Percentiles rank a stretch among this genome's conserved stretches.
phyloP scores from a whole-genome alignment of 1,284 basidiomycete species.

The Coniferiporia weirii region DNA sequence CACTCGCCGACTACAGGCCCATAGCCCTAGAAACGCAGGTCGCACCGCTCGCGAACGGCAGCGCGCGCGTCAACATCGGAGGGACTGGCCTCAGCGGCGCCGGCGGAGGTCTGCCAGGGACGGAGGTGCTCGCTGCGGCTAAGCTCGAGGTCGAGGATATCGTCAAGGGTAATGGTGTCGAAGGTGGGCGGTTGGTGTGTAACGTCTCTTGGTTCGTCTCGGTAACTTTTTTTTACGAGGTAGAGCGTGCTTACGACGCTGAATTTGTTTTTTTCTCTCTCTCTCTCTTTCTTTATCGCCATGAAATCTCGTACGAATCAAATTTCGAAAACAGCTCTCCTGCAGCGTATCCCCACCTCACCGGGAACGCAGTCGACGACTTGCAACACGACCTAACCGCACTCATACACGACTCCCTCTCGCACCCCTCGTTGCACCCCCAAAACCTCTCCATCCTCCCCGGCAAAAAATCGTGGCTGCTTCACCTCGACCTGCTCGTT shows the following conservation, averaged over 20 bases:
- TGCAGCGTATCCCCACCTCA: constrained; percentile 66
- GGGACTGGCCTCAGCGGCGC: constrained; percentile 42
- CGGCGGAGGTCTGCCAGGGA: constrained; percentile 43
- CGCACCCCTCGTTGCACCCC: constrained; percentile 58
- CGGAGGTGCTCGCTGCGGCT: constrained; percentile 62
- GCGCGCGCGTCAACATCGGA: constrained; percentile 65
- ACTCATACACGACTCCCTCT: constrained; percentile 51
- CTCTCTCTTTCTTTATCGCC: background rate
- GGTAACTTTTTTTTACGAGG: background rate
- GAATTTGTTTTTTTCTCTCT: constrained; percentile 2
- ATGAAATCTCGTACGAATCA: background rate
- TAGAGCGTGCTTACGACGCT: constrained; percentile 1
- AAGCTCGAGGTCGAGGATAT: constrained; percentile 67
- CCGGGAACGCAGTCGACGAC: constrained; percentile 59
- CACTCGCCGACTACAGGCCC: constrained; percentile 54
- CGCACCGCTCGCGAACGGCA: constrained; percentile 73
- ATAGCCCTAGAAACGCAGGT: constrained; percentile 72
- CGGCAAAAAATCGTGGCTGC: constrained; percentile 60
- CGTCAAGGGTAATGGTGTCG: constrained; percentile 40
- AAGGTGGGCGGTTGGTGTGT: constrained; percentile 57
- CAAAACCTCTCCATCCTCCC: constrained; percentile 58
- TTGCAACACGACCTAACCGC: constrained; percentile 63
- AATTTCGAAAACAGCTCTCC: constrained; percentile 49
- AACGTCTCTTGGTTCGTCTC: constrained; percentile 66
- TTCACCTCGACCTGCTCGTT: constrained; percentile 64